Percentiles rank a stretch among this genome's conserved stretches.
These are phyloP conservation scores for Aspergillus biplanus DNA, from an alignment of 495 filamentous ascomycete species.

Conservation along the genomic window DNA sequence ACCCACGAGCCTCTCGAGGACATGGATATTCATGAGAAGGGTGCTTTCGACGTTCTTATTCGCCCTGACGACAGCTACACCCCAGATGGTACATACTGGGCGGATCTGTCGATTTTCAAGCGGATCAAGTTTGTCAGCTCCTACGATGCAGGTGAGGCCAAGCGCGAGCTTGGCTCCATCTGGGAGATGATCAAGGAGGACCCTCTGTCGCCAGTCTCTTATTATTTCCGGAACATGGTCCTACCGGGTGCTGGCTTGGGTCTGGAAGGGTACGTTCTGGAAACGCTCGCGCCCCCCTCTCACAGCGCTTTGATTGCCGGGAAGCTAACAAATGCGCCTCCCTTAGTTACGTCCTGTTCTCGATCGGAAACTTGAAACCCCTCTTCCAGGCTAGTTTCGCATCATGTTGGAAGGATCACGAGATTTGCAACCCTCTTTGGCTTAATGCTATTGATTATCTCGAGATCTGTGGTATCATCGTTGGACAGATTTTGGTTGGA, in stretches of 20 bases:
- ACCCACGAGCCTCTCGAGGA: constrained; percentile 54
- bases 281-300: background rate
- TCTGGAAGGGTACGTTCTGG: constrained; percentile 69
- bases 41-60: constrained; percentile 73
- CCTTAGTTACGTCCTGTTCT: constrained; percentile 82
- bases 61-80: constrained; percentile 85
- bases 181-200: constrained; percentile 79
- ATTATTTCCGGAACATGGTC: constrained; percentile 85
- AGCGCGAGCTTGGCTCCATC: constrained; percentile 64
- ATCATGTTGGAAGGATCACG: constrained; percentile 67
- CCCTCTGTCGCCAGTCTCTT: constrained; percentile 76
- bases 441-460: constrained; percentile 78
- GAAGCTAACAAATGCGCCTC: background rate
- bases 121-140: constrained; percentile 72
- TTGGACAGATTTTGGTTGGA: constrained; percentile 80
- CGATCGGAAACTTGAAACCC: constrained; percentile 84
- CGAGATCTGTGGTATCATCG: constrained; percentile 86
- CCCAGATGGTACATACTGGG: constrained; percentile 83
- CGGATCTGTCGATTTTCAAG: constrained; percentile 70
- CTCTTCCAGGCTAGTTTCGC: constrained; percentile 72
- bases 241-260: constrained; percentile 86
- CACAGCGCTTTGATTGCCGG: background rate
- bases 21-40: constrained; percentile 65
- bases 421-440: constrained; percentile 74
- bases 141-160: constrained; percentile 66